These are phyloP conservation scores for Acacia pycnantha DNA, from an alignment of 331 rosid genomes.

Conservation along the genomic window DNA sequence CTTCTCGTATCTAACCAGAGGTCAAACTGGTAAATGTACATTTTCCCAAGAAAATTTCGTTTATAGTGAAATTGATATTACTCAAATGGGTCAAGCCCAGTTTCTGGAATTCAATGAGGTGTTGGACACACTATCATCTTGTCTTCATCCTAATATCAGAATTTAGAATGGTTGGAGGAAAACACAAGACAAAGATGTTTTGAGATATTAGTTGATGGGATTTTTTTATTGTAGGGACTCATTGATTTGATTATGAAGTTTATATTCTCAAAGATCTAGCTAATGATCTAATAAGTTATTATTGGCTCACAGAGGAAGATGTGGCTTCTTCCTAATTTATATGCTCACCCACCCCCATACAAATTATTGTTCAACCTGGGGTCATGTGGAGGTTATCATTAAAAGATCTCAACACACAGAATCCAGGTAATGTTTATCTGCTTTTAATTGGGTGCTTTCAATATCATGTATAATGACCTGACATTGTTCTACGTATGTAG, in stretches of 20 bases:
- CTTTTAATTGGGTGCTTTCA: background rate
- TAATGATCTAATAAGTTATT: background rate
- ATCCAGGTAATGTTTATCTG: background rate
- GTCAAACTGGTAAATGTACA: background rate
- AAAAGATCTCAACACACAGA: background rate
- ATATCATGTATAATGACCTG: background rate
- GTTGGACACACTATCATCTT: background rate
- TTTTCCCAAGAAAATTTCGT: background rate
- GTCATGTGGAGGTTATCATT: background rate
- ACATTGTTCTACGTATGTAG: background rate
- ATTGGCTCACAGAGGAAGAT: background rate
- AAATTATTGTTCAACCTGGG: background rate
- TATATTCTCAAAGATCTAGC: background rate
- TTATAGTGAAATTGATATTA: background rate
- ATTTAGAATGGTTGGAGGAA: background rate
- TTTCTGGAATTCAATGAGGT: background rate
- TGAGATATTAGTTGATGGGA: background rate
- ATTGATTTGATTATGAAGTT: background rate
- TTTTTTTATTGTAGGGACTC: background rate
- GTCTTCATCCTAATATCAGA: background rate
- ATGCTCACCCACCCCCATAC: background rate
- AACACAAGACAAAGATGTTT: background rate
- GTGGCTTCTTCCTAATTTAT: background rate
- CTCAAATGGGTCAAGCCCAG: background rate
- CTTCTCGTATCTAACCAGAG: constrained; percentile 40